Percentiles rank a stretch among this genome's conserved stretches.
These are phyloP conservation scores for Pyricularia sp. DNA, from an alignment of 2,329 filamentous ascomycete genomes.

Conservation along the genomic window DNA sequence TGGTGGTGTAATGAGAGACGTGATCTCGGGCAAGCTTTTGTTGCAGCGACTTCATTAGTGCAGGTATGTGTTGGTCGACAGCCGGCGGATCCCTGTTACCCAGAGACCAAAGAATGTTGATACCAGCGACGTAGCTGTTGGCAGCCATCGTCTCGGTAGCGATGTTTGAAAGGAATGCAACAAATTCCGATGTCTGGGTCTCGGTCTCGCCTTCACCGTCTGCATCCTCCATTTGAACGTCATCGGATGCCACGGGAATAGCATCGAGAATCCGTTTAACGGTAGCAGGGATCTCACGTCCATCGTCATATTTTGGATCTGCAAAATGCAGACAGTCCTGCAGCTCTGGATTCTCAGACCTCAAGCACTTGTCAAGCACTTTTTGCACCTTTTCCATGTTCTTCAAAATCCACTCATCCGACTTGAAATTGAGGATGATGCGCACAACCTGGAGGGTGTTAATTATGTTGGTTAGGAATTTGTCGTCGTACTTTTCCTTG, in stretches of 20 bases:
- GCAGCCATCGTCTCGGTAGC: conserved; percentile 78
- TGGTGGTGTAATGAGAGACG: conserved; percentile 57
- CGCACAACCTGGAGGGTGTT: conserved; percentile 89
- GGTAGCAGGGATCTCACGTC: conserved; percentile 58
- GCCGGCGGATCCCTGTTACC: conserved; percentile 73
- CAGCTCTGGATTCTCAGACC: conserved; percentile 79
- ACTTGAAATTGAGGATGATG: conserved; percentile 75
- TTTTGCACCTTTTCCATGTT: conserved; percentile 71
- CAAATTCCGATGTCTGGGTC: conserved; percentile 72
- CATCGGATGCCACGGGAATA: conserved; percentile 50
- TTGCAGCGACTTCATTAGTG: conserved; percentile 87
- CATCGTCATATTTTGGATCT: conserved; percentile 57
- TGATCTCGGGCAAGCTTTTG: conserved; percentile 88
- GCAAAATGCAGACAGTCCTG: conserved; percentile 80
- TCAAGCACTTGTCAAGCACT: conserved; percentile 77
- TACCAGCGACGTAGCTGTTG: conserved; percentile 69
- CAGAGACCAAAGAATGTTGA: conserved; percentile 89
- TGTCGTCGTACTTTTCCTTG: conserved; percentile 66
- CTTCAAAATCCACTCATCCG: conserved; percentile 79
- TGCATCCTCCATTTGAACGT: conserved; percentile 57
- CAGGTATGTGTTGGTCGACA: conserved; percentile 77
- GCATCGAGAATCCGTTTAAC: conserved; percentile 77
- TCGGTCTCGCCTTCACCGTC: conserved; percentile 79
- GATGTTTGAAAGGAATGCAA: conserved; percentile 70
- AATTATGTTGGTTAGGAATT: conserved; percentile 76